phyloP scores from a whole-genome alignment of 164 flowering plant species.

The Malania oleifera region DNA sequence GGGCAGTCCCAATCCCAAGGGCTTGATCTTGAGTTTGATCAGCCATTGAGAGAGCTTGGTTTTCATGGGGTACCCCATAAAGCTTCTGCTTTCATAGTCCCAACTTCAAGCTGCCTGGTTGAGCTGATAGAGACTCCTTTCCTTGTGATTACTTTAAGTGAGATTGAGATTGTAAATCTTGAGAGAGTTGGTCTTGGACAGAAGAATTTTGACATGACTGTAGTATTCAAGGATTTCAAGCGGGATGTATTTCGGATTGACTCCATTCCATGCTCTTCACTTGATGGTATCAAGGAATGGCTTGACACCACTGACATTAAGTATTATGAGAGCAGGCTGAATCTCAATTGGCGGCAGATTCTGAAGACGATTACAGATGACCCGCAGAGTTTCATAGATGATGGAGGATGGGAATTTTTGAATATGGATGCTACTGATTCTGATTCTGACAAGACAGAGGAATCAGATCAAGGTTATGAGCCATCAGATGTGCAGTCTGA shows the following conservation, averaged over 20 bases:
- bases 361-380: slow-evolving; percentile 74
- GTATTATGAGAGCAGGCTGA: slow-evolving; percentile 80
- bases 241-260: slow-evolving; percentile 71
- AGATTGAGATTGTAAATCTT: slow-evolving; percentile 82
- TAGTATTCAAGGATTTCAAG: slow-evolving; percentile 88
- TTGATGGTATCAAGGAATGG: slow-evolving; percentile 87
- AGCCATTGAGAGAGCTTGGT: slow-evolving; percentile 79
- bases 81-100: slow-evolving; percentile 69
- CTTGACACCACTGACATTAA: slow-evolving; percentile 76
- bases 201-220: slow-evolving; percentile 80
- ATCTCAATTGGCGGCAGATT: slow-evolving; percentile 66
- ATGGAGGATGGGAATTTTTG: slow-evolving; percentile 89
- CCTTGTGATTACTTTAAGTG: slow-evolving; percentile 59
- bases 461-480: slow-evolving; percentile 70
- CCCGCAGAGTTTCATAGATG: slow-evolving; percentile 64
- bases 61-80: slow-evolving; percentile 83
- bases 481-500: slow-evolving; percentile 73
- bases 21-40: slow-evolving; percentile 79
- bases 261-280: slow-evolving; percentile 71
- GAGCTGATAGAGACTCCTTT: slow-evolving; percentile 75
- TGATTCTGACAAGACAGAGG: slow-evolving; percentile 59
- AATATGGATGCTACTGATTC: slow-evolving; percentile 79
- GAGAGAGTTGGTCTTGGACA: slow-evolving; percentile 84
- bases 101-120: slow-evolving; percentile 75
- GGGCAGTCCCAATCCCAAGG: slow-evolving; percentile 55